Evolutionary conservation across 2,329 filamentous ascomycete species (phyloP), one percentile per base, ranked within the genome.

Genomic region (Aspergillus amoenus): DNA sequence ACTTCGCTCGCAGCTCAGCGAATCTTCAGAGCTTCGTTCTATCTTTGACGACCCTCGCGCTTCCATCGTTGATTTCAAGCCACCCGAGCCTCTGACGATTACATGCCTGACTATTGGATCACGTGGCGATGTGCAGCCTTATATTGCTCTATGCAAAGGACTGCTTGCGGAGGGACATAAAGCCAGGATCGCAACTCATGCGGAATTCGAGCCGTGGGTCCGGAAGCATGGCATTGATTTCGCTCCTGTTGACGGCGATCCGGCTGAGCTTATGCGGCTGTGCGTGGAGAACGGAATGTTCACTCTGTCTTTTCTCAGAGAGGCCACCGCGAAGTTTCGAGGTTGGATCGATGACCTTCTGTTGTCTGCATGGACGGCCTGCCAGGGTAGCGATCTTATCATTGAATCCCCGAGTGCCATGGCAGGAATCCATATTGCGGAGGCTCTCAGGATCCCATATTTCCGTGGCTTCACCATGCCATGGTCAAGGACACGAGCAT

Each of bases 381-480:
- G 93, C 68, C 86, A 96, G 73, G 89, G 88, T 22, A 89, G 89
- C 2, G 93, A 99, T 71, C 78, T 99, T 32, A 80, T 99, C 40
- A 96, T 99, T 59, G 94, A 99, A 73, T 96, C 91, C 46, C 94
- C 94, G 0, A 96, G 91, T 56, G 92, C 94, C 13, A 99, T 99
- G 94, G 92, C 89, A 0, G 94, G 94, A 24, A 96, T 99, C 53
- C 94, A 99, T 73, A 96, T 99, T 64, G 94, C 94, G 1, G 94
- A 99, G 76, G 91, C 92, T 22, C 82, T 99, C 2, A 82, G 85
- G 13, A 95, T 99, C 44, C 94, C 94, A 0, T 99, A 99, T 73
- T 97, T 97, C 79, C 87, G 94, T 55, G 93, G 93, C 0, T 99
- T 99, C 71, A 96, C 92, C 17, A 99, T 99, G 94, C 94, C 94